A percentile compares a stretch with the other conserved stretches of the same genome.
Conservation (phyloP, 352 stramenopile species). For the Phytophthora fragariaefolia region DNA sequence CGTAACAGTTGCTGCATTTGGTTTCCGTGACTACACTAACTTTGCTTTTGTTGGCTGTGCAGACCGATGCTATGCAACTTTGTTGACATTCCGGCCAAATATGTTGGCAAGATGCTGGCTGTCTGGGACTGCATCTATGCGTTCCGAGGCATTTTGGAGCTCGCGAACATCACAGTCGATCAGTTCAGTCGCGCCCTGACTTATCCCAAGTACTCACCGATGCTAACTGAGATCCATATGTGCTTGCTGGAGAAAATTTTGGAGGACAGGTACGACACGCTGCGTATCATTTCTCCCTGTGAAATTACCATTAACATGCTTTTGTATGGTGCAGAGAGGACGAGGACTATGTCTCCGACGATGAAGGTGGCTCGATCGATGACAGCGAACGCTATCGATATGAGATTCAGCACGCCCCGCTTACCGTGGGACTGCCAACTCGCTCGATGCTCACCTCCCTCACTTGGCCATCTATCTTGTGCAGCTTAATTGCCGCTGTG, state of each 20-base stretch:
- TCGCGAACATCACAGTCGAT: conserved; percentile 67
- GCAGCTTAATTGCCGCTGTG: conserved; percentile 70
- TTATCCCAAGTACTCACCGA: conserved; percentile 46
- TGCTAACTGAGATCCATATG: conserved; percentile 87
- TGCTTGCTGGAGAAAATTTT: conserved; percentile 84
- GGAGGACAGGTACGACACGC: conserved; percentile 58
- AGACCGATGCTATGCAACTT: conserved; percentile 70
- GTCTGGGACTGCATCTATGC: conserved; percentile 84
- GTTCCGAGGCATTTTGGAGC: conserved; percentile 69
- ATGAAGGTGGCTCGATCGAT: conserved; percentile 77
- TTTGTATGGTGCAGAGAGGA: conserved; percentile 51
- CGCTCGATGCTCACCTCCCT: conserved; percentile 82
- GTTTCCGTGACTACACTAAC: neutral
- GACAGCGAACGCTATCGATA: conserved; percentile 82
- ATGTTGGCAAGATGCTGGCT: conserved; percentile 63
- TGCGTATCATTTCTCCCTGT: neutral
- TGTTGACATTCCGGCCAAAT: conserved; percentile 48
- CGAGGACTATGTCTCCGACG: conserved; percentile 88
- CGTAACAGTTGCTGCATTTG: conserved; percentile 23
- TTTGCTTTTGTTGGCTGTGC: conserved; percentile 7
- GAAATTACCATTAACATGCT: neutral
- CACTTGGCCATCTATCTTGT: conserved; percentile 81
- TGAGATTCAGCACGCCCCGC: conserved; percentile 79
- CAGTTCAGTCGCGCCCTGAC: conserved; percentile 66
- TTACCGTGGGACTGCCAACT: conserved; percentile 82